A percentile compares a stretch with the other conserved stretches of the same genome.
Conservation (phyloP, 306 rosid genomes). For the Canavalia gladiata region DNA sequence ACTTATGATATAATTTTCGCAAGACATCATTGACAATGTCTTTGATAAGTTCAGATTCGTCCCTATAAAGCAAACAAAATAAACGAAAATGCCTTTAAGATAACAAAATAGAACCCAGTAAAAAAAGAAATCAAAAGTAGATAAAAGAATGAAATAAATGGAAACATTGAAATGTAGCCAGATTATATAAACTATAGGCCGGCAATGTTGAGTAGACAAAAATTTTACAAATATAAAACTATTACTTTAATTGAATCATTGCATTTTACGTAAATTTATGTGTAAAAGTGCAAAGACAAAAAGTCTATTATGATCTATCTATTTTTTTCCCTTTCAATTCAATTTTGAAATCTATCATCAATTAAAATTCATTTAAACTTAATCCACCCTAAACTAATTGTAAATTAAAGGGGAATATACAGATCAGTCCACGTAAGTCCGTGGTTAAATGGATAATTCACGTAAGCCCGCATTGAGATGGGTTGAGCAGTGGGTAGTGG, state of each 20-base stretch:
- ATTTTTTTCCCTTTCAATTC: background rate
- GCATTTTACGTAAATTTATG: background rate
- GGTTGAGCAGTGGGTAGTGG: too few relatives aligned
- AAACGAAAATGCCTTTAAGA: background rate
- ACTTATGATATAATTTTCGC: background rate
- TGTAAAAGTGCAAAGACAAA: background rate
- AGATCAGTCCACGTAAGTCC: too few relatives aligned
- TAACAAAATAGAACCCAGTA: background rate
- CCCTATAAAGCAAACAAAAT: background rate
- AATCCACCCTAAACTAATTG: too few relatives aligned
- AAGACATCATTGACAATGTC: constrained; percentile 22
- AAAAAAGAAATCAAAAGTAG: too few relatives aligned
- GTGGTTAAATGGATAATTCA: too few relatives aligned
- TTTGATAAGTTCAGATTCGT: background rate
- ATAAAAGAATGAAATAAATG: background rate
- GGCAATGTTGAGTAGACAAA: background rate
- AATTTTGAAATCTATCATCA: too few relatives aligned
- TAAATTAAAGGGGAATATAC: too few relatives aligned
- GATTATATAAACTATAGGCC: background rate
- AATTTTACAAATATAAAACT: background rate
- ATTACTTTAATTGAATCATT: background rate
- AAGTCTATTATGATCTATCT: background rate
- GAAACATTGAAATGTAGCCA: background rate
- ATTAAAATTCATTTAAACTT: too few relatives aligned
- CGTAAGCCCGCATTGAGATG: too few relatives aligned